Evolutionary conservation across 2,329 filamentous ascomycete genomes (phyloP).

Genomic region (Plenodomus lindquistii): DNA sequence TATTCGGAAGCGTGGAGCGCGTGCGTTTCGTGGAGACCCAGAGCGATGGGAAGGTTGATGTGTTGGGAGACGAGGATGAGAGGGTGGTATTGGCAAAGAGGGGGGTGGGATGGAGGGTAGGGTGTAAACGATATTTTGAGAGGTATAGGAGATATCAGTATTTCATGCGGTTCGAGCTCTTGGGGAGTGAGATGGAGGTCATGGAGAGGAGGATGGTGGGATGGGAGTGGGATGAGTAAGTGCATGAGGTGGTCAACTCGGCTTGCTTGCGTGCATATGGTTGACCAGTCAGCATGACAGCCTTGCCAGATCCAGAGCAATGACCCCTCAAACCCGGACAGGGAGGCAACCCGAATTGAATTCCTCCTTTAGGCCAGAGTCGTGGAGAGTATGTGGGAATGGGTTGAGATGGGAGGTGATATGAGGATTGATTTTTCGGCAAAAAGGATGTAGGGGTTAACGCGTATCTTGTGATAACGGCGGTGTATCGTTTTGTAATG

Average conservation of each 20-base stretch:
- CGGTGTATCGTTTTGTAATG: not conserved
- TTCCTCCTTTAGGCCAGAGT: too few species aligned
- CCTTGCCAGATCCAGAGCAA: too few species aligned
- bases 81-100: conserved; percentile 5
- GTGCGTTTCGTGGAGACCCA: conserved; percentile 17
- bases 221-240: conserved; percentile 6
- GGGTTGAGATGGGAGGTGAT: too few species aligned
- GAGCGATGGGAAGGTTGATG: not conserved
- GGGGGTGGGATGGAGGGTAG: conserved; percentile 17
- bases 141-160: conserved; percentile 13
- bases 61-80: conserved; percentile 3
- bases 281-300: too few species aligned
- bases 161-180: conserved; percentile 13
- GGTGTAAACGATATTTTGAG: conserved; percentile 17
- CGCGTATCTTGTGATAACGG: too few species aligned
- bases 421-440: too few species aligned
- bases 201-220: conserved; percentile 18
- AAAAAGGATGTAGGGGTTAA: too few species aligned
- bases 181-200: conserved; percentile 6
- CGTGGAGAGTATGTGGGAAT: too few species aligned
- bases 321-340: too few species aligned
- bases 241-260: not conserved
- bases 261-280: too few species aligned
- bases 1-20: conserved; percentile 22
- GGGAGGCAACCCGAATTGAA: too few species aligned